A percentile compares a stretch with the other conserved stretches of the same genome.
These are phyloP conservation scores for Mimosa pudica DNA, from an alignment of 306 rosid genomes.

Conservation along the genomic window DNA sequence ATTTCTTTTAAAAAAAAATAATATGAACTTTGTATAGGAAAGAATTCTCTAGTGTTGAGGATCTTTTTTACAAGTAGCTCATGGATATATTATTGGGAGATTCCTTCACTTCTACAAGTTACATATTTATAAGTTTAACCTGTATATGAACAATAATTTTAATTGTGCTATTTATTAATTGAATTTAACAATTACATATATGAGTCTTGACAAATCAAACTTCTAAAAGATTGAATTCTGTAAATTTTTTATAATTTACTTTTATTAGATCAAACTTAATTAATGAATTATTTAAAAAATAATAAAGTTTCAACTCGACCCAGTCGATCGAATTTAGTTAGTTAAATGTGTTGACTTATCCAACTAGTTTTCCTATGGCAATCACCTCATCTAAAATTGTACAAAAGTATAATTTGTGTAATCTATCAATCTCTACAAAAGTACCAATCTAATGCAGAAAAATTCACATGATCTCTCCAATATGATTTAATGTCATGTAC, in stretches of 20 bases:
- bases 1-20: neutral
- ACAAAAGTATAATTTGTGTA: too few relatives aligned
- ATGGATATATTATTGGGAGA: neutral
- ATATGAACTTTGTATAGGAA: neutral
- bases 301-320: neutral
- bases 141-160: neutral
- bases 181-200: neutral
- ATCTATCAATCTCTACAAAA: neutral
- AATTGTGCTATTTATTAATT: neutral
- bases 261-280: too few relatives aligned
- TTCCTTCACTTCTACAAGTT: neutral
- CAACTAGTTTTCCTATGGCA: neutral
- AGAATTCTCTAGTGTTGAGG: neutral
- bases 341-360: neutral
- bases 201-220: neutral
- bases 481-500: neutral
- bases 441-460: neutral
- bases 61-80: conserved; percentile 26
- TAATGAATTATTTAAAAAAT: too few relatives aligned
- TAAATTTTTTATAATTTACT: too few relatives aligned
- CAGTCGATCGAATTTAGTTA: neutral
- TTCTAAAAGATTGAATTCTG: neutral
- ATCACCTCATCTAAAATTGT: too few relatives aligned
- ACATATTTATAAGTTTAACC: neutral
- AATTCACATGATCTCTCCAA: neutral